Conservation (phyloP, 441 rosid species). For the Metrosideros polymorpha region DNA sequence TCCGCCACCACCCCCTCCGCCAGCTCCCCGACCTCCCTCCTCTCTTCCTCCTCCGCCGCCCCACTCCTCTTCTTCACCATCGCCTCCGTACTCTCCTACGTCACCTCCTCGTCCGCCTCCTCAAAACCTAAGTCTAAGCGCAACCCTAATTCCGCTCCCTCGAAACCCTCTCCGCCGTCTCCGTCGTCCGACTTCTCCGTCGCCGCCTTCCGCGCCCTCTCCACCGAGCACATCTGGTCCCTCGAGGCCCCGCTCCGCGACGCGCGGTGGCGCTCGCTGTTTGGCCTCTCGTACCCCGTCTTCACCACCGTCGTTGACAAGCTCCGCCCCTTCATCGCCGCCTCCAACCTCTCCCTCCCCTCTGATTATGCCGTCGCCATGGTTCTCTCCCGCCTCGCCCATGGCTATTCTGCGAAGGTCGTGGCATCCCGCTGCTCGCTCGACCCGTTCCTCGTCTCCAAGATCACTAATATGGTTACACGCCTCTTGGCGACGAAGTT, state of each 20-base stretch:
- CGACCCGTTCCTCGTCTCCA: constrained; percentile 83
- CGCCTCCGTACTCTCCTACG: constrained; percentile 72
- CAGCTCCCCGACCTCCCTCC: constrained; percentile 32
- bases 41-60: constrained; percentile 52
- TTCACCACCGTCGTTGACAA: constrained; percentile 86
- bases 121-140: constrained; percentile 6
- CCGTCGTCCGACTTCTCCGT: constrained; percentile 51
- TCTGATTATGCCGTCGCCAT: constrained; percentile 91
- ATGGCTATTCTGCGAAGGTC: constrained; percentile 66
- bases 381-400: constrained; percentile 85
- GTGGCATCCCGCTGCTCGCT: constrained; percentile 70
- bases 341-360: constrained; percentile 83
- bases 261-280: constrained; percentile 77
- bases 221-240: constrained; percentile 83
- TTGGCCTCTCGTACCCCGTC: constrained; percentile 81
- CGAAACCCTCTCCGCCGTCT: constrained; percentile 18
- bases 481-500: constrained; percentile 86
- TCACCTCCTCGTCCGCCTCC: constrained; percentile 39
- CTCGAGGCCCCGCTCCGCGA: constrained; percentile 70
- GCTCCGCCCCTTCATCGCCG: constrained; percentile 79
- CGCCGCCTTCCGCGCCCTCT: constrained; percentile 76
- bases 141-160: constrained; percentile 18
- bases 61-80: constrained; percentile 29
- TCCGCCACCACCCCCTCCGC: constrained; percentile 25
- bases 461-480: constrained; percentile 92